A percentile compares a stretch with the other conserved stretches of the same genome.
Conservation (phyloP, 345 rosid species). For the Ricinus communis region DNA sequence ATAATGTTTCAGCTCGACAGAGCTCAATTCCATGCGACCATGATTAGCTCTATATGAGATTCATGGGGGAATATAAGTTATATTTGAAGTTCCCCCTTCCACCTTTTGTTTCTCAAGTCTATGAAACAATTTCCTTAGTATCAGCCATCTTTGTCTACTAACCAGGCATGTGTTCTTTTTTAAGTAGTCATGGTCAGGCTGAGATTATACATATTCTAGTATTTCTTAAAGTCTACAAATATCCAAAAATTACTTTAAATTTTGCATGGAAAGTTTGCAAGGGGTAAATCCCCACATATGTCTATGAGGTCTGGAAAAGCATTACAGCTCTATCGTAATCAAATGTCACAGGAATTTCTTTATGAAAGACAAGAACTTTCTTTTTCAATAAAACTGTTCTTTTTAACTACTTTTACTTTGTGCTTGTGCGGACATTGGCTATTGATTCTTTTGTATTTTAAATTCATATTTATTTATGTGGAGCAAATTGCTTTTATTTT, state of each 20-base stretch:
- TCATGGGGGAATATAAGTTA: no score
- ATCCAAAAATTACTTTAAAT: neutral
- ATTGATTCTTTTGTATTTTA: neutral
- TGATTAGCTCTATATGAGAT: neutral
- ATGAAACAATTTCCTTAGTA: neutral
- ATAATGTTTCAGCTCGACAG: neutral
- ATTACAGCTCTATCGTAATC: neutral
- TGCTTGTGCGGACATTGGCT: neutral
- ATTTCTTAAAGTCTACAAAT: neutral
- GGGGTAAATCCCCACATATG: no score
- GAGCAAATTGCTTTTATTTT: constrained; percentile 3
- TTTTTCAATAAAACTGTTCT: neutral
- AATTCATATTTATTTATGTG: neutral
- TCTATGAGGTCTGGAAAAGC: neutral
- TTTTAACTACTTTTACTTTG: neutral
- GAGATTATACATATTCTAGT: neutral
- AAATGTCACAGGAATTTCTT: neutral
- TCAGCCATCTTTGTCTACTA: neutral
- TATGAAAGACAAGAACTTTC: neutral
- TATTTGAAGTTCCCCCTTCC: no score
- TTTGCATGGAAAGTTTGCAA: no score
- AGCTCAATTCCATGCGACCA: no score
- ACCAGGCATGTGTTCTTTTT: neutral
- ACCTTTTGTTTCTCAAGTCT: neutral
- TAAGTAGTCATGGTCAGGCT: no score